Evolutionary conservation across 2,329 filamentous ascomycete species (phyloP).

Genomic region (Penicillium vulpinum): DNA sequence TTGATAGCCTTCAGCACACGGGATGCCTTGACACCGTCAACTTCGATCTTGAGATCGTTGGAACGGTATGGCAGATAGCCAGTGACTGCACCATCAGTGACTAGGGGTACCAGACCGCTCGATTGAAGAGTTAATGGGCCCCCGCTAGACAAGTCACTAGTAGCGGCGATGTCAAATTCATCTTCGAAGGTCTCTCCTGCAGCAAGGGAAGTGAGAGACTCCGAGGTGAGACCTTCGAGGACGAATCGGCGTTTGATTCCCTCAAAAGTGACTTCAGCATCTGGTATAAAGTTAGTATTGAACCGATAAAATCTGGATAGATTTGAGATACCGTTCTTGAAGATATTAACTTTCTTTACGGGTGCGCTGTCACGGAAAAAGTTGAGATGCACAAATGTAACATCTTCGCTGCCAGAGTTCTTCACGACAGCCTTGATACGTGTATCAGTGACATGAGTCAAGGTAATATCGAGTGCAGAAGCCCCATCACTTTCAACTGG

Average conservation of each 20-base stretch:
- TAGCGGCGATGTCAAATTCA: constrained; percentile 39
- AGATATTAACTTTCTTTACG: constrained; percentile 38
- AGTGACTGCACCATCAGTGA: constrained; percentile 53
- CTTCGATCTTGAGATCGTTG: constrained; percentile 58
- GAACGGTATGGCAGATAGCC: constrained; percentile 59
- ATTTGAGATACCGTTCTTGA: constrained; percentile 29
- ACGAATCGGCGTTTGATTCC: constrained; percentile 34
- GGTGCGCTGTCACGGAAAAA: constrained; percentile 38
- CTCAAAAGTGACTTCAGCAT: constrained; percentile 32
- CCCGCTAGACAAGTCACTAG: constrained; percentile 45
- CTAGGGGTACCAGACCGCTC: constrained; percentile 58
- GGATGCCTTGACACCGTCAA: constrained; percentile 59
- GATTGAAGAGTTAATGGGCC: constrained; percentile 60
- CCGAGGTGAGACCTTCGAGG: constrained; percentile 27
- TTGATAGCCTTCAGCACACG: constrained; percentile 51
- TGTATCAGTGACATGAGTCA: constrained; percentile 34
- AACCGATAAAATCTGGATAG: neutral
- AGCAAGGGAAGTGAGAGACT: constrained; percentile 33
- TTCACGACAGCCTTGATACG: constrained; percentile 39
- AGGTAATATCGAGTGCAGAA: constrained; percentile 32
- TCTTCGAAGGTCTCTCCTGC: constrained; percentile 32
- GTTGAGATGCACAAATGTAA: constrained; percentile 40
- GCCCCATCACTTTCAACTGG: constrained; percentile 17
- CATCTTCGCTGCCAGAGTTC: constrained; percentile 34
- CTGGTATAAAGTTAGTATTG: constrained; percentile 20